A percentile compares a stretch with the other conserved stretches of the same genome.
These are phyloP conservation scores for Niveomyces coronatus DNA, from an alignment of 2,329 filamentous ascomycete genomes.

Conservation along the genomic window DNA sequence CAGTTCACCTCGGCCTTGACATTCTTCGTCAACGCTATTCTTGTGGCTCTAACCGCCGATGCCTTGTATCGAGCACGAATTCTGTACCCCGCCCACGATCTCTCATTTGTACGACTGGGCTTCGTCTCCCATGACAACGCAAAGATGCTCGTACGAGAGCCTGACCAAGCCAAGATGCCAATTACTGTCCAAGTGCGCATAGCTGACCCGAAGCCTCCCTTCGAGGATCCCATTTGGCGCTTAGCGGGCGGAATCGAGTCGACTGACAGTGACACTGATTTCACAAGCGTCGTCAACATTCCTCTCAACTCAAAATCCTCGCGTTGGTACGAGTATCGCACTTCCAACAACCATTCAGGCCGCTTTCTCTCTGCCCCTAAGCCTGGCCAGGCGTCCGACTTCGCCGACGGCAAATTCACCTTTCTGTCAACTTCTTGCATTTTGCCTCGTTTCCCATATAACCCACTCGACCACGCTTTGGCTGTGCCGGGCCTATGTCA, in stretches of 20 bases:
- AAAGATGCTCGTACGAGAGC: constrained; percentile 75
- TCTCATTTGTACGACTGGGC: constrained; percentile 79
- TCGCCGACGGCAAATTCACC: constrained; percentile 62
- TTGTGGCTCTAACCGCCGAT: constrained; percentile 64
- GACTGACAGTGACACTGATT: constrained; percentile 72
- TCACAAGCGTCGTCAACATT: constrained; percentile 60
- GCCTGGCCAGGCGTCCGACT: constrained; percentile 50
- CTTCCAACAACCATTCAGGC: constrained; percentile 80
- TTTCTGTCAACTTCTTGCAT: constrained; percentile 93
- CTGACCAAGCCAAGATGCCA: constrained; percentile 63
- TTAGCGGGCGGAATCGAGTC: constrained; percentile 51
- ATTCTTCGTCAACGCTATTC: constrained; percentile 58
- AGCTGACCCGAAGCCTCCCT: constrained; percentile 38
- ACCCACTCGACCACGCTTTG: constrained; percentile 69
- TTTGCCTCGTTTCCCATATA: constrained; percentile 84
- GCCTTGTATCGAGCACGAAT: constrained; percentile 64
- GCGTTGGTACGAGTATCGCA: constrained; percentile 69
- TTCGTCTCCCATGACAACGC: constrained; percentile 75
- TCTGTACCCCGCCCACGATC: constrained; percentile 59
- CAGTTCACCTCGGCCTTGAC: constrained; percentile 55
- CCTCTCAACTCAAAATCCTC: constrained; percentile 54
- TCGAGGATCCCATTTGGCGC: constrained; percentile 55
- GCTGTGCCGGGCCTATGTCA: constrained; percentile 71
- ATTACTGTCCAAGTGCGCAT: constrained; percentile 58
- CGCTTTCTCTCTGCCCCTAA: constrained; percentile 70